These are phyloP conservation scores for Solanum acaule DNA, from an alignment of 257 asterid genomes.

Conservation along the genomic window DNA sequence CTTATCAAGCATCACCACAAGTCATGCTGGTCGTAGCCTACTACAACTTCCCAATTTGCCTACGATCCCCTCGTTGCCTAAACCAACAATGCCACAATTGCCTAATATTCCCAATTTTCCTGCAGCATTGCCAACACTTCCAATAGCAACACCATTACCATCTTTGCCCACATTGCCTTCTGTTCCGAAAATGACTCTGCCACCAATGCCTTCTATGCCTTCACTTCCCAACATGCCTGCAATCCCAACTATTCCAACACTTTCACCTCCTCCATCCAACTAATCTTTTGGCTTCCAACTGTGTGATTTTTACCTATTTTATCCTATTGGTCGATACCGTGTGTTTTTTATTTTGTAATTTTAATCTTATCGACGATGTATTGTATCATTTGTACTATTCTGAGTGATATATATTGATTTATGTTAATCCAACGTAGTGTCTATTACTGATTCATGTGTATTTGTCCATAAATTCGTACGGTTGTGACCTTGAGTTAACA, in stretches of 20 bases:
- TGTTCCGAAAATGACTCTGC: neutral
- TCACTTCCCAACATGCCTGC: neutral
- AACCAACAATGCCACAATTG: neutral
- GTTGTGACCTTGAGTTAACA: too few relatives aligned
- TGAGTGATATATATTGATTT: neutral
- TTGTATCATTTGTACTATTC: neutral
- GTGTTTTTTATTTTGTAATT: neutral
- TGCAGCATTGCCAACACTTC: neutral
- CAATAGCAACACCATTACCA: neutral
- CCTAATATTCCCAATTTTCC: neutral
- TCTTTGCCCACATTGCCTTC: neutral
- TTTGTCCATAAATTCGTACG: too few relatives aligned
- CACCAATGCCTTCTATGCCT: neutral
- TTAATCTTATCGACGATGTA: neutral
- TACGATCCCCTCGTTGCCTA: neutral
- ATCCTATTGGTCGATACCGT: neutral
- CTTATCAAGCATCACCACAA: neutral
- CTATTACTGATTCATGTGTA: neutral
- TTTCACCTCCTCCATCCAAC: constrained; percentile 2
- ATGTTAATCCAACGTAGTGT: neutral
- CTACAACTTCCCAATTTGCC: neutral
- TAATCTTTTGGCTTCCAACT: neutral
- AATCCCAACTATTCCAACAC: neutral
- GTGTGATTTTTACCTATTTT: neutral
- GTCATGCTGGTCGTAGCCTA: neutral